Conservation (phyloP, 2,329 filamentous ascomycete species). For the Sodiomyces alkalinus region DNA sequence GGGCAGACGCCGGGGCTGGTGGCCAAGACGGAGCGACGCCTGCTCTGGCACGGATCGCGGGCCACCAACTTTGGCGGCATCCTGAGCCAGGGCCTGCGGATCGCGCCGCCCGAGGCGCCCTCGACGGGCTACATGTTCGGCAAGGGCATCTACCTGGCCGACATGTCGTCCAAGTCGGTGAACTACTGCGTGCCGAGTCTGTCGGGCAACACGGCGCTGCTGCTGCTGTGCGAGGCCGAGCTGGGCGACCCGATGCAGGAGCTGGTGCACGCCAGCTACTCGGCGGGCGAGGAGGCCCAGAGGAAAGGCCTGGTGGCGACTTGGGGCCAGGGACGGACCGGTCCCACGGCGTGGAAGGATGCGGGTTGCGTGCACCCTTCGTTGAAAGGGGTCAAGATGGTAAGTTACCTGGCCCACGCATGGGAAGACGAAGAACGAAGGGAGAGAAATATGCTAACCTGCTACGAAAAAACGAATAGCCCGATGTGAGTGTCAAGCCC, state of each 20-base stretch:
- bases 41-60: slow-evolving; percentile 80
- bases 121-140: slow-evolving; percentile 76
- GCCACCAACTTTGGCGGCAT: slow-evolving; percentile 80
- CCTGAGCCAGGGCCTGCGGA: slow-evolving; percentile 74
- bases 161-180: slow-evolving; percentile 72
- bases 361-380: slow-evolving; percentile 48
- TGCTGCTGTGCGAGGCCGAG: slow-evolving; percentile 68
- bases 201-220: slow-evolving; percentile 54
- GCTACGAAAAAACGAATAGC: too few species aligned
- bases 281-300: slow-evolving; percentile 49
- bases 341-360: slow-evolving; percentile 62
- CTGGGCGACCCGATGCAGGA: slow-evolving; percentile 61
- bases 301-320: slow-evolving; percentile 48
- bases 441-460: too few species aligned
- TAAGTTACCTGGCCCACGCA: slow-evolving; percentile 20
- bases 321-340: slow-evolving; percentile 50
- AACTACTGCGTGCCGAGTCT: slow-evolving; percentile 52
- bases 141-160: slow-evolving; percentile 78
- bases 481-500: slow-evolving; percentile 30
- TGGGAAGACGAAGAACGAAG: not conserved
- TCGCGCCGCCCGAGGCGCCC: slow-evolving; percentile 73
- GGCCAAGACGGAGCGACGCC: slow-evolving; percentile 48
- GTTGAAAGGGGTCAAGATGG: slow-evolving; percentile 56
- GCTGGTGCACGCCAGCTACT: slow-evolving; percentile 39
- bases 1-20: too few species aligned